Conservation (phyloP, 78 protist genomes). For the Blattamonas nauphoetae region DNA sequence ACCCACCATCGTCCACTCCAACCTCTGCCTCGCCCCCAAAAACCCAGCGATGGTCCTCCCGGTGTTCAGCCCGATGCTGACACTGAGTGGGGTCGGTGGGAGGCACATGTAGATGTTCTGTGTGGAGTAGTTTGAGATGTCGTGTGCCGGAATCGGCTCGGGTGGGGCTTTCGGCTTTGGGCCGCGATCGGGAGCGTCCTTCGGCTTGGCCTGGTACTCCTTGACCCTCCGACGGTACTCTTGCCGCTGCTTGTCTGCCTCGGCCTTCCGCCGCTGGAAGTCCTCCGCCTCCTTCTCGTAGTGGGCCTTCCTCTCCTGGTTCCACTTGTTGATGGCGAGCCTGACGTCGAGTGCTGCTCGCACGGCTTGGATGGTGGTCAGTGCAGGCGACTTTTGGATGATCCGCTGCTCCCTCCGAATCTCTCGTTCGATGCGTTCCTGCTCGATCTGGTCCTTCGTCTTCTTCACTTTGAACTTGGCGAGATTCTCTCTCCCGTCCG, state of each 20-base stretch:
- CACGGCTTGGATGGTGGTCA: too few species aligned
- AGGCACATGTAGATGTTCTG: too few species aligned
- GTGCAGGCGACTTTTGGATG: too few species aligned
- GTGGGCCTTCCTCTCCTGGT: background rate
- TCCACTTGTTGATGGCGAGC: background rate
- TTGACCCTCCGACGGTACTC: too few species aligned
- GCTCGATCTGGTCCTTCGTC: too few species aligned
- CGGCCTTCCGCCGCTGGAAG: background rate
- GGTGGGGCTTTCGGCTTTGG: background rate
- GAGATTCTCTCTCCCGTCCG: too few species aligned
- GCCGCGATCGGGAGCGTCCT: background rate
- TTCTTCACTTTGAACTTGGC: too few species aligned
- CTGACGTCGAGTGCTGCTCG: background rate
- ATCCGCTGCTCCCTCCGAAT: too few species aligned
- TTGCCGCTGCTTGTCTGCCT: background rate
- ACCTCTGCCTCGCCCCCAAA: background rate
- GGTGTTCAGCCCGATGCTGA: slow-evolving; percentile 22
- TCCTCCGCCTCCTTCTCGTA: background rate
- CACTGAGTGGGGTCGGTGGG: background rate
- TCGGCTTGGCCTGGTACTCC: background rate
- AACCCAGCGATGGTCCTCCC: background rate
- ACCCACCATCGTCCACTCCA: slow-evolving; percentile 21
- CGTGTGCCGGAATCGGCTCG: background rate
- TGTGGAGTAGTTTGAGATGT: too few species aligned
- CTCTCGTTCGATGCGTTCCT: background rate